Base-by-base conservation (phyloP, 305 asterid species). In the Solanum aculeatissimum region DNA sequence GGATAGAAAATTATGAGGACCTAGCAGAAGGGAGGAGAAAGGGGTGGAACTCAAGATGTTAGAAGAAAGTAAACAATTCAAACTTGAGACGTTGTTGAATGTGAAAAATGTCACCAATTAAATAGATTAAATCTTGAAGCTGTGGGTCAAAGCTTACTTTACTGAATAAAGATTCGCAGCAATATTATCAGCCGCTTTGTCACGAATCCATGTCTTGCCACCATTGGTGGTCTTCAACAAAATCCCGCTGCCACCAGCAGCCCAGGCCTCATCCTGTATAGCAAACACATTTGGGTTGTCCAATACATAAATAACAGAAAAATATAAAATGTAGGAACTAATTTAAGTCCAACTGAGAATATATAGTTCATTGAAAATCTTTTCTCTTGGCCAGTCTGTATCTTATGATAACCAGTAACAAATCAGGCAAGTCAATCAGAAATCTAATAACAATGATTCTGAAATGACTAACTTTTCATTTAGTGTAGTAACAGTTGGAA, bases 231-330 rank as follows among this genome's bases (percentile, higher is more conserved):
- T 92, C 90, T 97, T 97, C 84, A 97, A 86, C 88, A 95, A 90
- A 88, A 97, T 83, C 51, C 98, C 99, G 87, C 99, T 97, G 40
- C 99, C 98, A 85, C 98, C 99, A 83, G 98, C 98, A 80, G 98
- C 99, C 98, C 99, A 94, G 68, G 98, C 99, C 89, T 97, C 98
- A 40, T 89, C 98, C 98, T 97, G 81, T 51, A 32, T 77, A 51
- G 43, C 19, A 27, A 27, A 49, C 65, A 77, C 21, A 29, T 51
- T 51, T 51, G 60, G 23, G n/a, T 74, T 4, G 4, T 23, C 40
- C 58, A 29, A 29, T 77, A 18, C 65, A 51, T 51, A 32, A 51
- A 51, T 45, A 77, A 21, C 82, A 77, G 63, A 29, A 51, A 77
- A 77, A 53, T 29, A 77, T 32, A 77, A 27, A 49, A 29, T 51